Conservation (phyloP, 805 yeast species). For the Kuraishia floccosa region DNA sequence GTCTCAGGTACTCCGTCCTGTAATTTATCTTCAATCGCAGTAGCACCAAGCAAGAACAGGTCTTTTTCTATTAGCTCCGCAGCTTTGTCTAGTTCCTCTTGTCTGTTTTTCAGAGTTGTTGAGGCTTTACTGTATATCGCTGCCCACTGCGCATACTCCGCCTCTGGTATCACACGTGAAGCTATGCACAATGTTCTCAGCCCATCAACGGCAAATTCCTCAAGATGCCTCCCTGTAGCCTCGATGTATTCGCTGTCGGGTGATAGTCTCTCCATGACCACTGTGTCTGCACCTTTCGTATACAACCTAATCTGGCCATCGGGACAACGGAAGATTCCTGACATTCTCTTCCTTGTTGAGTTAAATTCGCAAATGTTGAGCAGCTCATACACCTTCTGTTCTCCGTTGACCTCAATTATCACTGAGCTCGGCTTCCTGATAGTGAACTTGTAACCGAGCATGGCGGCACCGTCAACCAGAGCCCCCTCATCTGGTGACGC, state of each 20-base stretch:
- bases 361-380: constrained; percentile 92
- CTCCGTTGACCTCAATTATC: constrained; percentile 40
- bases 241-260: constrained; percentile 69
- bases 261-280: constrained; percentile 74
- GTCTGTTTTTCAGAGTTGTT: constrained; percentile 66
- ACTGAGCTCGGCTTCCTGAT: constrained; percentile 81
- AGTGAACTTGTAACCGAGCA: constrained; percentile 72
- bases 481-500: constrained; percentile 99
- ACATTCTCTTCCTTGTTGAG: constrained; percentile 96
- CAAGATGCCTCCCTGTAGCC: constrained; percentile 76
- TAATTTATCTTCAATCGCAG: constrained; percentile 95
- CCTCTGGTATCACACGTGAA: constrained; percentile 63
- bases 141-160: constrained; percentile 69
- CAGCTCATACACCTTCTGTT: constrained; percentile 55
- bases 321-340: constrained; percentile 87
- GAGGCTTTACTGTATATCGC: constrained; percentile 64
- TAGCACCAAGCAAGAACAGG: constrained; percentile 81
- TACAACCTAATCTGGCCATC: constrained; percentile 83
- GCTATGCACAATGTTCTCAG: constrained; percentile 92
- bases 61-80: constrained; percentile 84
- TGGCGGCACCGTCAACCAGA: constrained; percentile 91
- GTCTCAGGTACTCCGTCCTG: constrained; percentile 99
- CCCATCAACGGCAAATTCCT: constrained; percentile 95
- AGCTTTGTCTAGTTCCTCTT: constrained; percentile 69
- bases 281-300: constrained; percentile 98